phyloP scores from a whole-genome alignment of 1,284 basidiomycete species.

The Irpex sp. region DNA sequence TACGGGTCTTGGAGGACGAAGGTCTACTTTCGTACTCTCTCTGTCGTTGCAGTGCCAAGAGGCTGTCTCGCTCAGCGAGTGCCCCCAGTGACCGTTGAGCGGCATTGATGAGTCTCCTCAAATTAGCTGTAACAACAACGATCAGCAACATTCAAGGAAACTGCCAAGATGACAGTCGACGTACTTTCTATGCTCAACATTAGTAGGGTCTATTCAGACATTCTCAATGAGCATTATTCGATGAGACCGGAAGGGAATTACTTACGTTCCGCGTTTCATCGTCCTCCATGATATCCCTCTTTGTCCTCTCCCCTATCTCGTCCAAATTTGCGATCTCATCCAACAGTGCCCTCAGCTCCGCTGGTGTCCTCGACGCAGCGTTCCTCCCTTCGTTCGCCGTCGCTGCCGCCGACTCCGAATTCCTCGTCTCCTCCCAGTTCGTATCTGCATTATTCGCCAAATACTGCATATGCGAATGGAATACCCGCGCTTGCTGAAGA shows the following conservation, averaged over 20 bases:
- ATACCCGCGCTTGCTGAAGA: slow-evolving; percentile 40
- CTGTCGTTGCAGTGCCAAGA: slow-evolving; percentile 10
- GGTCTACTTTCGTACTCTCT: background rate
- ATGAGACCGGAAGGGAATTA: background rate
- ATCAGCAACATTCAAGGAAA: background rate
- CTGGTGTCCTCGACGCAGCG: slow-evolving; percentile 26
- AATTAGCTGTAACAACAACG: slow-evolving; percentile 27
- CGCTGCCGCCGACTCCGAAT: slow-evolving; percentile 2
- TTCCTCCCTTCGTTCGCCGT: background rate
- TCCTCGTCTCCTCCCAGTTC: slow-evolving; percentile 12
- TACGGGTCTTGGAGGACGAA: background rate
- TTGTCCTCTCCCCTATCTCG: slow-evolving; percentile 34
- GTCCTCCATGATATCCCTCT: slow-evolving; percentile 48
- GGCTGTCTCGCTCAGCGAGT: slow-evolving; percentile 34
- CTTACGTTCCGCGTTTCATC: slow-evolving; percentile 47
- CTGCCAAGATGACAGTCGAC: slow-evolving; percentile 18
- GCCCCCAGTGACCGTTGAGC: slow-evolving; percentile 38
- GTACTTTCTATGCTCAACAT: slow-evolving; percentile 52
- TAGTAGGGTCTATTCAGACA: slow-evolving; percentile 39
- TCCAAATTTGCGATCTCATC: slow-evolving; percentile 42
- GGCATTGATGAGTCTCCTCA: slow-evolving; percentile 38
- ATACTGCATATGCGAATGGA: slow-evolving; percentile 45
- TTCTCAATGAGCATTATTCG: background rate
- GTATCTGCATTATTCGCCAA: slow-evolving; percentile 27
- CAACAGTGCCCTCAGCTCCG: slow-evolving; percentile 38